Conservation (phyloP, 257 asterid genomes). For the Nyctanthes arbortristis region DNA sequence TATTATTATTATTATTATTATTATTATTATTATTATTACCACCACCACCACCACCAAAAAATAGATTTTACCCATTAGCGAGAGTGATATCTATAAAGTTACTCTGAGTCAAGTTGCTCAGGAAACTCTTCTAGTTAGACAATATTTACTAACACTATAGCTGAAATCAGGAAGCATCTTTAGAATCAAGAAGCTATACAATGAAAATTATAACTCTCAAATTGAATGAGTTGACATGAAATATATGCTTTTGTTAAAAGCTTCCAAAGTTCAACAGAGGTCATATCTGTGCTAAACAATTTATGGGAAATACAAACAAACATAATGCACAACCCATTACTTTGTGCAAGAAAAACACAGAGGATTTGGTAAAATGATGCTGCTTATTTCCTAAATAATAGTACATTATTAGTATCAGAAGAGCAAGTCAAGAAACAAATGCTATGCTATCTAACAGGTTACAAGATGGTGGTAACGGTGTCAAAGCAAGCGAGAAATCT, state of each 20-base stretch:
- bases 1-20: no score
- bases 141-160: no score
- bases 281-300: not conserved
- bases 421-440: conserved; percentile 17
- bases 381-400: conserved; percentile 36
- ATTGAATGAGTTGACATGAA: not conserved
- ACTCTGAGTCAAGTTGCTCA: no score
- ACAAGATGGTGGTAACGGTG: conserved; percentile 17
- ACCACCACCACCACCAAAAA: no score
- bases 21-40: no score
- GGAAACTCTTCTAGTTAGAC: no score
- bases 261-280: not conserved
- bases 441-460: conserved; percentile 13
- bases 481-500: not conserved
- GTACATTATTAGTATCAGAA: conserved; percentile 24
- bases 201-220: no score
- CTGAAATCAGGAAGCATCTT: no score
- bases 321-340: not conserved
- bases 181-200: no score
- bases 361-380: conserved; percentile 4
- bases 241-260: not conserved
- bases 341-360: not conserved
- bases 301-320: not conserved
- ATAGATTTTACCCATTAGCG: no score
- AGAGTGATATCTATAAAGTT: no score